A percentile compares a stretch with the other conserved stretches of the same genome.
Conservation (phyloP, 257 asterid genomes). For the Nicotiana sylvestris region DNA sequence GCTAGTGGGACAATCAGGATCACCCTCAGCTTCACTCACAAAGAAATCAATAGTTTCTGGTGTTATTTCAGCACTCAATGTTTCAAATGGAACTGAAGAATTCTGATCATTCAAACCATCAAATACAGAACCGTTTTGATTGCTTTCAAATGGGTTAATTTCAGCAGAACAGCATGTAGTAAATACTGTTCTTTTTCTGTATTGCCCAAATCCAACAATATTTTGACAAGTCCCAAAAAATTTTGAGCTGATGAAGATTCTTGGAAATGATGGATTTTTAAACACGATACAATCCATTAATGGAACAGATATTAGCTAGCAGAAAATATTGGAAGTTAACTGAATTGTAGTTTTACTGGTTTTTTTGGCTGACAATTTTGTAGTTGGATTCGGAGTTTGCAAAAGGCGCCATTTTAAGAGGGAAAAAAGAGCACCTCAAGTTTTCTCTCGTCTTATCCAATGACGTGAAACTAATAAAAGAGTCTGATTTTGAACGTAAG, state of each 20-base stretch:
- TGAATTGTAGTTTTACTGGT: not conserved
- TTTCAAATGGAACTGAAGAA: slow-evolving; percentile 28
- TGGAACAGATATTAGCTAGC: not conserved
- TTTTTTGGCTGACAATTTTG: not conserved
- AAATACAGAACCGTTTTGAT: slow-evolving; percentile 36
- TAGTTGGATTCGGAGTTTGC: slow-evolving; percentile 3
- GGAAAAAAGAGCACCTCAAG: slow-evolving; percentile 21
- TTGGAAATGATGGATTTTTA: slow-evolving; percentile 34
- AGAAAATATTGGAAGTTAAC: not conserved
- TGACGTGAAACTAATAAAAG: not conserved
- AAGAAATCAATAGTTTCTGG: slow-evolving; percentile 72
- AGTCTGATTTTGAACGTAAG: not conserved
- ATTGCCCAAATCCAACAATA: slow-evolving; percentile 13
- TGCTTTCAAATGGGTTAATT: slow-evolving; percentile 6
- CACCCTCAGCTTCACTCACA: slow-evolving; percentile 86
- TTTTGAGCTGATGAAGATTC: slow-evolving; percentile 22
- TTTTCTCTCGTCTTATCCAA: slow-evolving; percentile 24
- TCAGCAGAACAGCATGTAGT: slow-evolving; percentile 37
- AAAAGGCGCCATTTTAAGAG: not conserved
- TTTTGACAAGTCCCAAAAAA: slow-evolving; percentile 14
- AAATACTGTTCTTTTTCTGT: slow-evolving; percentile 12
- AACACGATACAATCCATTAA: slow-evolving; percentile 40
- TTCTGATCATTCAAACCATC: slow-evolving; percentile 21
- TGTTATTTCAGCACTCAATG: slow-evolving; percentile 59
- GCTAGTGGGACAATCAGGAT: slow-evolving; percentile 76